Conservation (phyloP, 2,329 filamentous ascomycete species). For the Aureobasidium sp. region DNA sequence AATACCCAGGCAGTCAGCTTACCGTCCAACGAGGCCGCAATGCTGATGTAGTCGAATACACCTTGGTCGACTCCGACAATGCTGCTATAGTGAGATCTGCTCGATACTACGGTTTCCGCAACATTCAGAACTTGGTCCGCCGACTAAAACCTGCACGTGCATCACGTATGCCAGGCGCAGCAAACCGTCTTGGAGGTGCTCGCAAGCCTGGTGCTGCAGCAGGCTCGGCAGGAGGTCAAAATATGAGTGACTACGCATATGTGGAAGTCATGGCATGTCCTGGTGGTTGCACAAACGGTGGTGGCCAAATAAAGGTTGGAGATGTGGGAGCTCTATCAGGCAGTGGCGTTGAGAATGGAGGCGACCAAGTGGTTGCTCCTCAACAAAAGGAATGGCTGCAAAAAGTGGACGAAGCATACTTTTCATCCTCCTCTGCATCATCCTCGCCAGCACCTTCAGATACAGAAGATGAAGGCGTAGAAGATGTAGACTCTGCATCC, state of each 20-base stretch:
- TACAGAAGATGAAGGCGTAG: constrained; percentile 16
- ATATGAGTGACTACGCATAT: constrained; percentile 63
- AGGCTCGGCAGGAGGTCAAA: constrained; percentile 24
- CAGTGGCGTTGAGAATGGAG: constrained; percentile 26
- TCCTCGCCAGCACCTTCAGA: constrained; percentile 19
- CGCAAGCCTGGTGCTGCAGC: constrained; percentile 41
- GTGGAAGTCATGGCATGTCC: constrained; percentile 99
- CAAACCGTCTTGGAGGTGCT: constrained; percentile 44
- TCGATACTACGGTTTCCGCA: constrained; percentile 93
- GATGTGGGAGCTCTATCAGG: constrained; percentile 50
- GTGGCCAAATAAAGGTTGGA: constrained; percentile 86
- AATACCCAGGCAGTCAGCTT: constrained; percentile 63
- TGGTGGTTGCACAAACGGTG: constrained; percentile 96
- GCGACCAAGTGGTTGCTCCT: constrained; percentile 21
- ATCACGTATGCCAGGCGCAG: constrained; percentile 73
- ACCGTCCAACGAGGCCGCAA: constrained; percentile 71
- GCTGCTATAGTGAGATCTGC: constrained; percentile 62
- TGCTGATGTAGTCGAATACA: constrained; percentile 81
- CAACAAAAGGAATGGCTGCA: constrained; percentile 46
- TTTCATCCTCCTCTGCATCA: constrained; percentile 11
- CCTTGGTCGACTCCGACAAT: constrained; percentile 44
- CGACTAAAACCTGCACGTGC: constrained; percentile 71
- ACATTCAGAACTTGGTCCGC: constrained; percentile 94
- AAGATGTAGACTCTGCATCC: neutral
- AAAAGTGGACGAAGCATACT: constrained; percentile 53